Percentiles rank a stretch among this genome's conserved stretches.
phyloP scores from a whole-genome alignment of 1,139 yeast species.

The Candida mesenterica region DNA sequence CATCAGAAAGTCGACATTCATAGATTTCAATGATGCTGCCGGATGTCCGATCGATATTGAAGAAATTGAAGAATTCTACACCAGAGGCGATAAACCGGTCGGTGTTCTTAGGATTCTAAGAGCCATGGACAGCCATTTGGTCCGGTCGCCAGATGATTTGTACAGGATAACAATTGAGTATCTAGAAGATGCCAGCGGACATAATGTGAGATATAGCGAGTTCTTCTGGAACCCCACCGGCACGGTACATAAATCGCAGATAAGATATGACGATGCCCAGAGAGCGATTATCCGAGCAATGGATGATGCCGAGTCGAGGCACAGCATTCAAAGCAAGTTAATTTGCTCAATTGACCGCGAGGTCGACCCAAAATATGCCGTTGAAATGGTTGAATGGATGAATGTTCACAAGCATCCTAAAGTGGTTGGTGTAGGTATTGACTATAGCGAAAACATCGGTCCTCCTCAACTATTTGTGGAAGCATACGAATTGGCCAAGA shows the following conservation, averaged over 20 bases:
- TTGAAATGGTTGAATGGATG: conserved; percentile 14
- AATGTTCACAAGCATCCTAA: conserved; percentile 15
- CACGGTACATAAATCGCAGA: conserved; percentile 19
- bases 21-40: conserved; percentile 17
- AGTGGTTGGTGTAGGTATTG: conserved; percentile 24
- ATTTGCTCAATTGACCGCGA: conserved; percentile 24
- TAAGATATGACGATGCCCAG: conserved; percentile 19
- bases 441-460: conserved; percentile 21
- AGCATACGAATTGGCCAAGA: conserved; percentile 19
- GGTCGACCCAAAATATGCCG: conserved; percentile 17
- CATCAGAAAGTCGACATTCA: conserved; percentile 18
- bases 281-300: conserved; percentile 20
- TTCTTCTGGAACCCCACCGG: conserved; percentile 28
- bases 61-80: conserved; percentile 20
- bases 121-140: conserved; percentile 18
- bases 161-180: conserved; percentile 20
- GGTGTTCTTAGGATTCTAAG: conserved; percentile 23
- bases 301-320: conserved; percentile 13
- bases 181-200: conserved; percentile 16
- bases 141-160: conserved; percentile 18
- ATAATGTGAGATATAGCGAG: conserved; percentile 21
- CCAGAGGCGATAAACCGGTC: conserved; percentile 23
- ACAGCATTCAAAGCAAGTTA: conserved; percentile 16
- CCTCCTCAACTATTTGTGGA: conserved; percentile 21
- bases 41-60: conserved; percentile 14